Conservation (phyloP, 1,284 basidiomycete species). For the Xerocomus minutiporus region DNA sequence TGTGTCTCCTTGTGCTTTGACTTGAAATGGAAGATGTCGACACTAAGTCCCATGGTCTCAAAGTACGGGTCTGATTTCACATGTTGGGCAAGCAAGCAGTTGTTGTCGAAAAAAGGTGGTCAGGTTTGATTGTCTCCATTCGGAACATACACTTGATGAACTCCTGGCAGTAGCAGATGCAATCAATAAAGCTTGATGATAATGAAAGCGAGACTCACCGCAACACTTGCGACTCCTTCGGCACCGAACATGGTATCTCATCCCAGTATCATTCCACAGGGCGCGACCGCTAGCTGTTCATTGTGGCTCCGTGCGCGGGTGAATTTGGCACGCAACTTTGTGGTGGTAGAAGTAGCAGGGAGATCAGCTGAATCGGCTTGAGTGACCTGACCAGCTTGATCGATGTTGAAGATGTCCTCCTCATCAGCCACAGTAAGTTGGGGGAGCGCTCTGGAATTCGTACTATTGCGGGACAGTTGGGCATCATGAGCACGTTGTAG, state of each 20-base stretch:
- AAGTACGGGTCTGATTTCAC: slow-evolving; percentile 28
- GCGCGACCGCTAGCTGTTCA: background rate
- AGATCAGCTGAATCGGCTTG: background rate
- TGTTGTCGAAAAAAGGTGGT: slow-evolving; percentile 35
- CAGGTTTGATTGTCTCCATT: background rate
- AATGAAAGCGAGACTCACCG: background rate
- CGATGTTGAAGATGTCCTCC: background rate
- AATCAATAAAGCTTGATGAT: background rate
- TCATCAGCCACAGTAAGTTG: background rate
- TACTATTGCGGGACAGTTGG: background rate
- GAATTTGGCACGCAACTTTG: background rate
- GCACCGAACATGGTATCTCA: background rate
- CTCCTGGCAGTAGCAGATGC: background rate
- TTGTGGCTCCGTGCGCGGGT: background rate
- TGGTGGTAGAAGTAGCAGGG: background rate
- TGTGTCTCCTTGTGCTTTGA: slow-evolving; percentile 36
- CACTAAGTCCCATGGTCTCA: slow-evolving; percentile 23
- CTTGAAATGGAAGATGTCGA: slow-evolving; percentile 43
- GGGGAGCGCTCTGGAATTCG: background rate
- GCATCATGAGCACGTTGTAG: background rate
- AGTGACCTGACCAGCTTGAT: background rate
- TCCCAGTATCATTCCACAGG: background rate
- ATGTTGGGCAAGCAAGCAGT: slow-evolving; percentile 30
- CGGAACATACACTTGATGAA: background rate
- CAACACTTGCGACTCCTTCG: background rate